These are phyloP conservation scores for Pythium rhizo-oryzae DNA, from an alignment of 352 stramenopile genomes.

Conservation along the genomic window DNA sequence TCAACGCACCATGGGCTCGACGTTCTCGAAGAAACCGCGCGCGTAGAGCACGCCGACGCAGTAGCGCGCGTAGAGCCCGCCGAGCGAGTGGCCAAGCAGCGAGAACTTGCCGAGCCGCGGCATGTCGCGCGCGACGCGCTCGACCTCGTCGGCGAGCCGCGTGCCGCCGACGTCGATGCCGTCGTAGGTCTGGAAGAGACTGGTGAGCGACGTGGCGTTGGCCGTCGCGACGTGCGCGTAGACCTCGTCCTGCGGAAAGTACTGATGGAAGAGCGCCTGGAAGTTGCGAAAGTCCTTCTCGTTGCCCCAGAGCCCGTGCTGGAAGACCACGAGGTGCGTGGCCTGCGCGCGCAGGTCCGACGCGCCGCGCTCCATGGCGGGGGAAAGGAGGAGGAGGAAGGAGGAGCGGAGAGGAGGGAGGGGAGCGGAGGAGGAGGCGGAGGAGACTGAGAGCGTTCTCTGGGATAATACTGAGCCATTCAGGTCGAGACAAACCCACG, in stretches of 20 bases:
- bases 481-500: too few relatives aligned
- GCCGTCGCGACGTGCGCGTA: constrained; percentile 46
- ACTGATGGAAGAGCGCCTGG: constrained; percentile 47
- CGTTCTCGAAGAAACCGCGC: constrained; percentile 69
- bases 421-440: background rate
- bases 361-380: constrained; percentile 11
- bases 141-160: constrained; percentile 73
- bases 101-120: constrained; percentile 69
- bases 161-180: constrained; percentile 68
- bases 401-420: background rate
- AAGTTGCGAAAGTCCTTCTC: constrained; percentile 66
- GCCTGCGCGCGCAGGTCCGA: constrained; percentile 14
- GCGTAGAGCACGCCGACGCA: constrained; percentile 65
- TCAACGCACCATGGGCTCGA: constrained; percentile 66
- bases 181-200: constrained; percentile 79
- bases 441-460: too few relatives aligned
- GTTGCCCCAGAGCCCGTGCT: constrained; percentile 75
- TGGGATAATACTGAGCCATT: too few relatives aligned
- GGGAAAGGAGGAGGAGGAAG: background rate
- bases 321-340: constrained; percentile 68
- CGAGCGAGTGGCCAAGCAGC: constrained; percentile 77
- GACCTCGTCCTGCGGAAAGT: constrained; percentile 50
- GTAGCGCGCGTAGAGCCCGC: constrained; percentile 80
- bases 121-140: constrained; percentile 53
- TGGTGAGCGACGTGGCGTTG: constrained; percentile 53